Evolutionary conservation across 768 basidiomycete genomes (phyloP), one percentile per base, ranked within the genome.

Genomic region (Pluteus cervinus): DNA sequence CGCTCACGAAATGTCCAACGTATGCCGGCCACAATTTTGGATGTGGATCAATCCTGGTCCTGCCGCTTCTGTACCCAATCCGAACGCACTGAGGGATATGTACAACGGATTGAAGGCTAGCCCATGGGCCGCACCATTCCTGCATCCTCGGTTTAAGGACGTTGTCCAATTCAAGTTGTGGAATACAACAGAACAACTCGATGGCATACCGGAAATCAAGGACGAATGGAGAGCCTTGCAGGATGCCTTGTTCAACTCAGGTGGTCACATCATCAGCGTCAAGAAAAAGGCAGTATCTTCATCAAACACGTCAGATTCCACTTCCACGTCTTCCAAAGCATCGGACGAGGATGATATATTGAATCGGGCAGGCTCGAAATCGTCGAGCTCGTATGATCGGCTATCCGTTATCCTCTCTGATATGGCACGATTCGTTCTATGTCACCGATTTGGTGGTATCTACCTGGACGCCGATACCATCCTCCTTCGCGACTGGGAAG

Each of bases 111-210:
- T 96, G 38, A 80, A 77, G 53, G 55, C 63, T 5, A 96, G 79
- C 55, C 86, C 92, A 1, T 97, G 93, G 93, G 86, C 88, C 0
- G 76, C 86, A 1, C 91, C 92, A 0, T 91, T 97, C 72, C 61
- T 96, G 30, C 88, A 96, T 54, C 80, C 79, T 4, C 71, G 90
- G 24, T 94, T 94, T 69, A 76, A 80, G 52, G 84, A 88, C 38
- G 80, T 88, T 28, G 84, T 94, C 54, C 79, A 82, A 50, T 97
- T 97, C 74, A 86, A 82, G 58, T 64, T 93, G 49, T 97, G 93
- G 93, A 96, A 97, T 55, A 94, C 93, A 9, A 96, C 92, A 0
- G 91, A 96, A 52, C 91, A 92, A 57, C 71, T 97, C 12, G 91
- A 96, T 52, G 83, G 80, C 7, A 68, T 92, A 1, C 71, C 81